Evolutionary conservation across 2,329 filamentous ascomycete species (phyloP), one percentile per base, ranked within the genome.

Genomic region (Cladosporium austrohemisphaericum): DNA sequence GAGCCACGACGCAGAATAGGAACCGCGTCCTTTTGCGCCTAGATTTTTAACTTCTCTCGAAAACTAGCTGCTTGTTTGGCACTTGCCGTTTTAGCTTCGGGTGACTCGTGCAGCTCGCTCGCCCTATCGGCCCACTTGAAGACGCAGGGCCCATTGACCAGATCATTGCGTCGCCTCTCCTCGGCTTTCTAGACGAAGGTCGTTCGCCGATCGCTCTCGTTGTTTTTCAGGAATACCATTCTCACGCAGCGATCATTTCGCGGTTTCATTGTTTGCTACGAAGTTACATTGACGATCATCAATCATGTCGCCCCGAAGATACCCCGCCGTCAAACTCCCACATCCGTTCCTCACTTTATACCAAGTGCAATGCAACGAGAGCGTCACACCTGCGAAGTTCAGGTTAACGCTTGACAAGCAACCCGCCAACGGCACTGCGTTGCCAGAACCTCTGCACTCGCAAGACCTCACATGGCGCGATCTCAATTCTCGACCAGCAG

Each of bases 311-410:
- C 44, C 44, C 19, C 16, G 11, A 23, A 28, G 67, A 47, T 47
- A 47, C 48, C 67, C 70, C 23, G 60, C 59, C 50, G 67, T 75
- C 19, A 74, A 73, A 55, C 67, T 75, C 22, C 72, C 72, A 14
- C 70, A 75, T 48, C 72, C 72, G 4, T 76, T 69, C 41, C 63
- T 75, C 31, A 74, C 72, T 2, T 58, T 67, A 50, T 75, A 73
- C 55, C 63, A 60, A 22, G 69, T 74, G 33, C 32, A 40, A 10
- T 50, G 53, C 38, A 52, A 53, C 13, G 31, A 28, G 29, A 57
- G 60, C 28, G 44, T 47, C 26, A 47, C 44, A 7, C 44, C 44
- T 22, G 44, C 44, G 3, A 51, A 58, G 1, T 53, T 65, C 29
- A 59, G 58, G 36, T 58, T 74, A 52, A 57, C 47, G n/a, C 51